phyloP scores from a whole-genome alignment of 768 basidiomycete genomes.

The Amanita polypyramis region DNA sequence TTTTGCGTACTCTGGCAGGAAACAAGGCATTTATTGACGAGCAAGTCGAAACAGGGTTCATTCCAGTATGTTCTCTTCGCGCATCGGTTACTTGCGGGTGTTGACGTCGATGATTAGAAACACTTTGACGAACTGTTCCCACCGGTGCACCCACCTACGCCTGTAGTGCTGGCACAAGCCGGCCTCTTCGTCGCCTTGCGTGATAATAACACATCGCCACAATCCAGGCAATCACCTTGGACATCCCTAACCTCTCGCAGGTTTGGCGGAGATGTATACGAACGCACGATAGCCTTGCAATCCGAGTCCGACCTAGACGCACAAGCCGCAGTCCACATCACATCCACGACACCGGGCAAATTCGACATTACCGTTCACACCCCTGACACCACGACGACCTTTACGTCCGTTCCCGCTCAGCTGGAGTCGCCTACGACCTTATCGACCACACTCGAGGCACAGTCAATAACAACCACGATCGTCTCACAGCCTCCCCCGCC shows the following conservation, averaged over 20 bases:
- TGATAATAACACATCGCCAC: conserved; percentile 26
- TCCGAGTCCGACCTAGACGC: conserved; percentile 36
- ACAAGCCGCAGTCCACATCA: conserved; percentile 31
- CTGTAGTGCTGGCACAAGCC: conserved; percentile 65
- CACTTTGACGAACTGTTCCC: conserved; percentile 79
- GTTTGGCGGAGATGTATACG: conserved; percentile 66
- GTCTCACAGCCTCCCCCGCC: conserved; percentile 58
- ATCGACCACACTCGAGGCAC: conserved; percentile 39
- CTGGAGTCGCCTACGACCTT: conserved; percentile 45
- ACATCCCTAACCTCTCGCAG: conserved; percentile 58
- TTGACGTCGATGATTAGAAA: conserved; percentile 41
- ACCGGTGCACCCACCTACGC: conserved; percentile 40
- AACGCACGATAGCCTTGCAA: conserved; percentile 52
- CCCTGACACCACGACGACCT: conserved; percentile 21
- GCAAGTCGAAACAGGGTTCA: conserved; percentile 90
- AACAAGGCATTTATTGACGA: conserved; percentile 67
- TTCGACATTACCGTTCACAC: conserved; percentile 44
- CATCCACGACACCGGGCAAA: conserved; percentile 25
- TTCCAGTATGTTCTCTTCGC: conserved; percentile 47
- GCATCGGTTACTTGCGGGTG: not conserved
- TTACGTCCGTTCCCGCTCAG: conserved; percentile 43
- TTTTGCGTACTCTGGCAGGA: conserved; percentile 67
- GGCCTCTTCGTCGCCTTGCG: conserved; percentile 68
- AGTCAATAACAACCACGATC: conserved; percentile 50
- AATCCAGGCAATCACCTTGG: conserved; percentile 45